phyloP scores from a whole-genome alignment of 192 early-diverging fungal genomes.

The Dissophora ornata region DNA sequence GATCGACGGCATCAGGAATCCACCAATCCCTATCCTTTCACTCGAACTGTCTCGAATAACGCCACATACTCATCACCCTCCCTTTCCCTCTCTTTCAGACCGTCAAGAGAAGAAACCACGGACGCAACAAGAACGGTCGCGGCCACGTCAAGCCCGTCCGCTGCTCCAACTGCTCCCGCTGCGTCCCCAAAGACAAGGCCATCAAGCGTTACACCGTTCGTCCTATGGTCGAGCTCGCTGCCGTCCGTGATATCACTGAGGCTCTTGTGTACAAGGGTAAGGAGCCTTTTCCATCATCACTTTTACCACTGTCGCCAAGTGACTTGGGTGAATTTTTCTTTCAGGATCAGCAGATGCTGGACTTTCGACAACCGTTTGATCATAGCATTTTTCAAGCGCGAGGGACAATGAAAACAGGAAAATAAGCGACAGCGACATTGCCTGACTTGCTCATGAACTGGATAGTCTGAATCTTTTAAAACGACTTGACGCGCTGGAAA shows the following conservation, averaged over 20 bases:
- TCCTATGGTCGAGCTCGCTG: conserved; percentile 99
- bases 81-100: conserved; percentile 70
- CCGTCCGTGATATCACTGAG: conserved; percentile 94
- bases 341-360: too few relatives aligned
- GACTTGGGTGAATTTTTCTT: background rate
- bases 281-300: conserved; percentile 1
- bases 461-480: too few relatives aligned
- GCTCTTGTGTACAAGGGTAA: conserved; percentile 94
- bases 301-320: too few relatives aligned
- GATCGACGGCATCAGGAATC: too few relatives aligned
- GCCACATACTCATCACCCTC: conserved; percentile 6
- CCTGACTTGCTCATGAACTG: too few relatives aligned
- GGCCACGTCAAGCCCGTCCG: conserved; percentile 98
- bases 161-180: conserved; percentile 99
- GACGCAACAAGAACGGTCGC: conserved; percentile 99
- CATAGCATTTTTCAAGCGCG: too few relatives aligned
- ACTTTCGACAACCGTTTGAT: too few relatives aligned
- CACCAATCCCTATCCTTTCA: too few relatives aligned
- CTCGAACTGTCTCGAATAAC: background rate
- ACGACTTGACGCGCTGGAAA: too few relatives aligned
- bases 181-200: conserved; percentile 92
- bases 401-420: too few relatives aligned
- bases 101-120: conserved; percentile 99
- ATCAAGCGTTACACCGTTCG: conserved; percentile 99
- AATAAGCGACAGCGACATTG: too few relatives aligned